Percentiles rank a stretch among this genome's conserved stretches.
Evolutionary conservation across 495 filamentous ascomycete genomes (phyloP).

Genomic region (Venustampulla echinocandica): DNA sequence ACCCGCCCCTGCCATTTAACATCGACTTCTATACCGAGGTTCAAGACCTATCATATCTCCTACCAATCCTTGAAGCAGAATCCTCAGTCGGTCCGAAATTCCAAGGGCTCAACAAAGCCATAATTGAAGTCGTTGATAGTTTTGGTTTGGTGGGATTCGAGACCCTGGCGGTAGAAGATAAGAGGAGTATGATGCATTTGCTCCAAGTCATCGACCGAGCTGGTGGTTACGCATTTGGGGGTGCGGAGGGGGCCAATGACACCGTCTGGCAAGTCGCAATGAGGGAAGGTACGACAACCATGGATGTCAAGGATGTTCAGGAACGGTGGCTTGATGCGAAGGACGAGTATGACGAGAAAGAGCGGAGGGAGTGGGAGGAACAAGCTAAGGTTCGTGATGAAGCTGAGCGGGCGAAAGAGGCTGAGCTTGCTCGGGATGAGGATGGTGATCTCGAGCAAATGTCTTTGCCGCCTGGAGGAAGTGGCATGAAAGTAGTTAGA

Average conservation of each 20-base stretch:
- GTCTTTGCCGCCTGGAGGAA: constrained; percentile 19
- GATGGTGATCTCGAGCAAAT: constrained; percentile 29
- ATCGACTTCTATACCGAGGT: constrained; percentile 96
- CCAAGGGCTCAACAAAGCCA: constrained; percentile 70
- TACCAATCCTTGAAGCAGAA: constrained; percentile 63
- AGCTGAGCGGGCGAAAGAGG: constrained; percentile 28
- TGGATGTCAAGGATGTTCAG: constrained; percentile 82
- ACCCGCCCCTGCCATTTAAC: constrained; percentile 80
- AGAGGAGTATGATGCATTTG: constrained; percentile 88
- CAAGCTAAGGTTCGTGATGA: constrained; percentile 27
- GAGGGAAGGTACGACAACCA: constrained; percentile 67
- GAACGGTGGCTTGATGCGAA: constrained; percentile 90
- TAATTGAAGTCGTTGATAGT: constrained; percentile 76
- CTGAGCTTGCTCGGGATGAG: constrained; percentile 14
- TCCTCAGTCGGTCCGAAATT: constrained; percentile 59
- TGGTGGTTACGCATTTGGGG: constrained; percentile 85
- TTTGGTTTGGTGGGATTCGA: constrained; percentile 88
- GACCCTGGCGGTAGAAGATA: constrained; percentile 91
- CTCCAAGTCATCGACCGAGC: constrained; percentile 82
- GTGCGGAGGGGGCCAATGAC: constrained; percentile 87
- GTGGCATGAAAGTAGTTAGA: constrained; percentile 33
- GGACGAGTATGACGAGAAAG: constrained; percentile 77
- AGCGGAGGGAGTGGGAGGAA: constrained; percentile 62
- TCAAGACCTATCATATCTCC: constrained; percentile 79
- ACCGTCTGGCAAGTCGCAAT: constrained; percentile 91